These are phyloP conservation scores for Fusarium siculi DNA, from an alignment of 2,329 filamentous ascomycete species.

Conservation along the genomic window DNA sequence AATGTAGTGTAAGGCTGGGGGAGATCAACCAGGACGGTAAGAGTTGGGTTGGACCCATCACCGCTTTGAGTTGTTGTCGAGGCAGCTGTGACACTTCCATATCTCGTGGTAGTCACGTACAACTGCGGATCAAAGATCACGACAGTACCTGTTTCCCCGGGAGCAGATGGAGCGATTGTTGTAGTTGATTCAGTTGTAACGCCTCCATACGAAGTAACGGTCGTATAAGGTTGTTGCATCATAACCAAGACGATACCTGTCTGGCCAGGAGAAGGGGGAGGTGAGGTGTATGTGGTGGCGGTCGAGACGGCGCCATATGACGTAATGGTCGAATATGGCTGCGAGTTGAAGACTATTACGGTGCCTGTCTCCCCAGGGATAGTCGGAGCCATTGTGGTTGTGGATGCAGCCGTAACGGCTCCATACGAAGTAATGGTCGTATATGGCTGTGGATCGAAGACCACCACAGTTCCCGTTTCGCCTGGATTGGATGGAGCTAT, in stretches of 20 bases:
- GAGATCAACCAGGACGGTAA: neutral
- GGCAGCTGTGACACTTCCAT: neutral
- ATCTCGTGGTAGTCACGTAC: neutral
- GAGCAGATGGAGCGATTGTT: fast-evolving
- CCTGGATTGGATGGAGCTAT: fast-evolving
- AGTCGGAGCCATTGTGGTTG: neutral
- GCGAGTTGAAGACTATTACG: neutral
- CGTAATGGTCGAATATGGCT: neutral
- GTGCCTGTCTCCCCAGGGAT: neutral
- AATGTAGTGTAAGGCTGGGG: neutral
- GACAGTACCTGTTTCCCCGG: neutral
- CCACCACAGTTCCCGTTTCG: neutral
- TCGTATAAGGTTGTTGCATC: neutral
- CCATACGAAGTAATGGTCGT: neutral
- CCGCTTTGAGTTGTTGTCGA: neutral
- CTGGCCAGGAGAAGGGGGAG: neutral
- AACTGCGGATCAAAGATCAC: neutral
- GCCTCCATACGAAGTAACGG: neutral
- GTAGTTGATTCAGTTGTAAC: neutral
- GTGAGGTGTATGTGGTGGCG: neutral
- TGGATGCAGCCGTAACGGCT: no score
- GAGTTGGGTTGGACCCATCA: neutral
- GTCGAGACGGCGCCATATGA: neutral
- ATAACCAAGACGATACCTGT: neutral
- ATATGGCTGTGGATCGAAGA: neutral